phyloP scores from a whole-genome alignment of 345 rosid species.

The Eucalyptus tenuipes region DNA sequence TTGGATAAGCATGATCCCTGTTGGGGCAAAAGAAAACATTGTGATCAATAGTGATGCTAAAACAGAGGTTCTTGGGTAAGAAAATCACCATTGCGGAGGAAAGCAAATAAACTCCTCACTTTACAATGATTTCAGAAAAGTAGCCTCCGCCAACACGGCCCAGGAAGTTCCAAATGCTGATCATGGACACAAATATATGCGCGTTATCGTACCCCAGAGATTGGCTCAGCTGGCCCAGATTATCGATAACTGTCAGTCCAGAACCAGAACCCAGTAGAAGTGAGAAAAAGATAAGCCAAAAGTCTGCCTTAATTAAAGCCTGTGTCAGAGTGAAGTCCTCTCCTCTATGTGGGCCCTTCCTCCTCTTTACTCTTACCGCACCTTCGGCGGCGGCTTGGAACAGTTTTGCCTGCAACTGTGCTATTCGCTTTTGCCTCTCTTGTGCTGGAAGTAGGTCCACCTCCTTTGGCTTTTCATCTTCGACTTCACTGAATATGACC shows the following conservation, averaged over 20 bases:
- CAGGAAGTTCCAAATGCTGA: constrained; percentile 98
- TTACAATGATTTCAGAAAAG: constrained; percentile 84
- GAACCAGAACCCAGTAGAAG: constrained; percentile 90
- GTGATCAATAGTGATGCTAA: background rate
- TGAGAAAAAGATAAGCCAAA: constrained; percentile 90
- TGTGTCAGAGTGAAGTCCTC: constrained; percentile 87
- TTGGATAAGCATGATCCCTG: constrained; percentile 88
- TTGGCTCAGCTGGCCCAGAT: constrained; percentile 95
- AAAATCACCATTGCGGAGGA: background rate
- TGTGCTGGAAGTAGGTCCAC: constrained; percentile 80
- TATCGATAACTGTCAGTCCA: constrained; percentile 93
- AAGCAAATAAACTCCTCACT: constrained; percentile 23
- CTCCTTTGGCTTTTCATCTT: constrained; percentile 89
- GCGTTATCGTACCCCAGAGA: constrained; percentile 78
- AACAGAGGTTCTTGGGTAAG: background rate
- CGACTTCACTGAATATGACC: constrained; percentile 79
- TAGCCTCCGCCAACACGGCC: constrained; percentile 96
- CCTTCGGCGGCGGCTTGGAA: constrained; percentile 93
- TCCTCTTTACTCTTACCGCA: constrained; percentile 73
- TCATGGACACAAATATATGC: constrained; percentile 88
- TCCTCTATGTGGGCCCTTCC: constrained; percentile 80
- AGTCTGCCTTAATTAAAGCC: constrained; percentile 86
- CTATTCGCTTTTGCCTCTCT: constrained; percentile 75
- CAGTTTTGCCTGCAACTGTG: constrained; percentile 66
- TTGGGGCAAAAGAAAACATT: background rate